A percentile compares a stretch with the other conserved stretches of the same genome.
These are phyloP conservation scores for Protomyces lactucae-debilis DNA, from an alignment of 1,139 yeast genomes.

Conservation along the genomic window DNA sequence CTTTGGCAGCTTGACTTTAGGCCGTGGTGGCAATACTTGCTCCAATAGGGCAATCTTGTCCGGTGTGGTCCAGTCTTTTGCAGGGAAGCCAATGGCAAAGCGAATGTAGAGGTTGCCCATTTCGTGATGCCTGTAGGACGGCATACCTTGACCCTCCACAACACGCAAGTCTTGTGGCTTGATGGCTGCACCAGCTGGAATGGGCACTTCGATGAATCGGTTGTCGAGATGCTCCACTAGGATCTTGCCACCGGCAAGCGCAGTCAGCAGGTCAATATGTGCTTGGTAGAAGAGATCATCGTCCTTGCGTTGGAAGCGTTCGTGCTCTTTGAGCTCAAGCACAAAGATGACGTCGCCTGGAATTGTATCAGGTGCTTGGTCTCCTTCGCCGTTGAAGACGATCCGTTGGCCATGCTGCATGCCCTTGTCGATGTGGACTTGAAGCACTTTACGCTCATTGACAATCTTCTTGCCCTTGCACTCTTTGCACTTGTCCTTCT, in stretches of 20 bases:
- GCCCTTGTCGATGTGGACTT: slow-evolving; percentile 95
- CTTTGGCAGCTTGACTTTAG: slow-evolving; percentile 37
- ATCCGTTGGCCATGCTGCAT: slow-evolving; percentile 93
- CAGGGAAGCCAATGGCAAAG: slow-evolving; percentile 53
- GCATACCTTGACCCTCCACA: slow-evolving; percentile 95
- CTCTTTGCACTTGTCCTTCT: slow-evolving; percentile 80
- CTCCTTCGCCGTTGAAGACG: slow-evolving; percentile 93
- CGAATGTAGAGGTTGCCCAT: slow-evolving; percentile 51
- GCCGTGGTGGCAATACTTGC: slow-evolving; percentile 45
- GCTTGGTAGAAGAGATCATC: slow-evolving; percentile 81
- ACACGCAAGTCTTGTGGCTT: slow-evolving; percentile 78
- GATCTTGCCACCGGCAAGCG: slow-evolving; percentile 92
- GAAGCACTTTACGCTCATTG: slow-evolving; percentile 84
- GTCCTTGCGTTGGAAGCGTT: slow-evolving; percentile 76
- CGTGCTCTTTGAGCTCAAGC: slow-evolving; percentile 82
- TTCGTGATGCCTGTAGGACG: slow-evolving; percentile 50
- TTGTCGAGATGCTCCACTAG: slow-evolving; percentile 76
- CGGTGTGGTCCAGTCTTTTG: slow-evolving; percentile 40
- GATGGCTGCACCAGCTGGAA: slow-evolving; percentile 89
- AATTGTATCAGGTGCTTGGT: slow-evolving; percentile 88
- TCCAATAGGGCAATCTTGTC: slow-evolving; percentile 43
- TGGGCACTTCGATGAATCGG: slow-evolving; percentile 75
- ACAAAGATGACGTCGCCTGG: slow-evolving; percentile 97
- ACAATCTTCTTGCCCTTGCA: slow-evolving; percentile 88
- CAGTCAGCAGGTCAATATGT: slow-evolving; percentile 85